Conservation (phyloP, 345 rosid species). For the Eucalyptus tenuipes region DNA sequence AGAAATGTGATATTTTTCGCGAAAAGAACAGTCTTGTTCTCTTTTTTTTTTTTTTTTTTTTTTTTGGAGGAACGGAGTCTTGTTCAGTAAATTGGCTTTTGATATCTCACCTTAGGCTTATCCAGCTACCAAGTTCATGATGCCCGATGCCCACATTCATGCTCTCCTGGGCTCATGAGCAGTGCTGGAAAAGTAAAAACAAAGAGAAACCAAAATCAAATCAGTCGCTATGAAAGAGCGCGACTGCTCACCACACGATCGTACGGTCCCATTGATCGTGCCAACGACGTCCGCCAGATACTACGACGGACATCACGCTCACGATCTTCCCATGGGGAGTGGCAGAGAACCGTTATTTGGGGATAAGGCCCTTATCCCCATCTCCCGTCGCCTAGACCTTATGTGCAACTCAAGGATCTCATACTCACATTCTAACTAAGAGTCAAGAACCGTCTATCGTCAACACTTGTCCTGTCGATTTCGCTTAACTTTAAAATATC, state of each 20-base stretch:
- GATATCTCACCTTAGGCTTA: neutral
- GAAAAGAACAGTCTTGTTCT: too few relatives aligned
- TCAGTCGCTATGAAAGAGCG: neutral
- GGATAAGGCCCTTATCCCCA: constrained; percentile 35
- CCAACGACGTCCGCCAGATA: neutral
- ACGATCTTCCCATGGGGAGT: neutral
- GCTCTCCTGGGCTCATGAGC: neutral
- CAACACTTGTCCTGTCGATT: neutral
- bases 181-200: neutral
- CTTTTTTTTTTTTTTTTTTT: too few relatives aligned
- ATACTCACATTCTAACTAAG: neutral
- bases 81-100: neutral
- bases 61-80: too few relatives aligned
- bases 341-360: constrained; percentile 8
- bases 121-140: neutral
- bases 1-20: accelerated
- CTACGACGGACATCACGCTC: neutral
- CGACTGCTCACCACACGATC: neutral
- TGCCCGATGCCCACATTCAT: neutral
- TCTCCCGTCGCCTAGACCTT: constrained; percentile 5
- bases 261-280: neutral
- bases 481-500: neutral
- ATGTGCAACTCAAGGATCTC: neutral
- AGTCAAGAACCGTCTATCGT: neutral
- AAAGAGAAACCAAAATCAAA: too few relatives aligned